These are phyloP conservation scores for Gossypium rotundifolium DNA, from an alignment of 345 rosid genomes.

Conservation along the genomic window DNA sequence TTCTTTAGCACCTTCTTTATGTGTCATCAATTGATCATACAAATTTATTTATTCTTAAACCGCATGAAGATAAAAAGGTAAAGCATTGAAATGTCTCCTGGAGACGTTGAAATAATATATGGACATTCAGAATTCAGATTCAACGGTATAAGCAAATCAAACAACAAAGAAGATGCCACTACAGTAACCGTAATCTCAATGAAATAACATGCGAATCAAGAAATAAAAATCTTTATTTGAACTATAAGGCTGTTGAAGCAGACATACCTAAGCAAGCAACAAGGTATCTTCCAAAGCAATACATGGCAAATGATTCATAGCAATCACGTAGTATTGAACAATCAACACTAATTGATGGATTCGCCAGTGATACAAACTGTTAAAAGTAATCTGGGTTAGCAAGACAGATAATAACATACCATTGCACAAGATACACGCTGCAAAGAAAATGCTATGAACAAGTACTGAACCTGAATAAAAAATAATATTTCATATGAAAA, in stretches of 20 bases:
- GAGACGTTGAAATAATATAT: neutral
- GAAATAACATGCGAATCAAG: neutral
- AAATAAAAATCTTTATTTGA: neutral
- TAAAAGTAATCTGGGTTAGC: constrained; percentile 11
- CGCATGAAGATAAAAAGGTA: neutral
- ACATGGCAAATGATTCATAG: constrained; percentile 99
- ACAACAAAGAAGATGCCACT: neutral
- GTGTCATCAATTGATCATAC: neutral
- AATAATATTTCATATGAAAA: neutral
- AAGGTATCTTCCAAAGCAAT: constrained; percentile 99
- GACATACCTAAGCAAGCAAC: constrained; percentile 91
- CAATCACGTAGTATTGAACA: constrained; percentile 84
- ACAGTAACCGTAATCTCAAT: neutral
- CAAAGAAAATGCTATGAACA: neutral
- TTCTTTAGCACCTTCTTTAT: neutral
- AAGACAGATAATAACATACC: neutral
- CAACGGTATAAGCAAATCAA: neutral
- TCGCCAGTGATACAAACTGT: constrained; percentile 85
- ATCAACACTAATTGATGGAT: constrained; percentile 87
- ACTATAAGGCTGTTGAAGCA: constrained; percentile 5
- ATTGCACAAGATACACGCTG: neutral
- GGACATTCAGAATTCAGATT: neutral
- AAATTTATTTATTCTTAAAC: neutral
- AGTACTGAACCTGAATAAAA: neutral
- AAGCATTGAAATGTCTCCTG: no score